phyloP scores from a whole-genome alignment of 768 basidiomycete genomes.

The Leccinum imitatum region DNA sequence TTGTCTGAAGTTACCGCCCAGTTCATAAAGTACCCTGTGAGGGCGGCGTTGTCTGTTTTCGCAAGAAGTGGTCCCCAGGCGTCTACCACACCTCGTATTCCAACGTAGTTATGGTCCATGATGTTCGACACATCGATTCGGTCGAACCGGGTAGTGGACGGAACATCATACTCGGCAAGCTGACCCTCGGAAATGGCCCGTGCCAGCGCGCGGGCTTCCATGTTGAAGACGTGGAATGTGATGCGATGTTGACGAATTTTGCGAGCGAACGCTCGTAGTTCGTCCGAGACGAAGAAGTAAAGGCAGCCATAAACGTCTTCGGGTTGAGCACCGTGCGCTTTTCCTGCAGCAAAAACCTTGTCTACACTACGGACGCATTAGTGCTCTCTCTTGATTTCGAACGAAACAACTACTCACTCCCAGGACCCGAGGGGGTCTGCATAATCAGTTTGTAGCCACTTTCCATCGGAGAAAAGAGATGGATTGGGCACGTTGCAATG shows the following conservation, averaged over 20 bases:
- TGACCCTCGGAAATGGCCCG: conserved; percentile 31
- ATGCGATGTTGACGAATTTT: conserved; percentile 36
- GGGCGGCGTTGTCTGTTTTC: conserved; percentile 28
- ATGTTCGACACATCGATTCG: conserved; percentile 52
- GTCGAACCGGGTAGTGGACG: conserved; percentile 36
- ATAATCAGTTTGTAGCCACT: conserved; percentile 42
- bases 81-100: conserved; percentile 33
- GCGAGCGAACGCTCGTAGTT: conserved; percentile 39
- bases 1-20: conserved; percentile 30
- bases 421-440: conserved; percentile 50
- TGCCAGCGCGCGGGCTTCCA: conserved; percentile 43
- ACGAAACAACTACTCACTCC: conserved; percentile 37
- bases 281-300: conserved; percentile 44
- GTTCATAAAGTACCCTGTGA: conserved; percentile 50
- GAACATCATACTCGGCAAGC: conserved; percentile 19
- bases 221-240: conserved; percentile 33
- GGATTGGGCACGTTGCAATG: conserved; percentile 44
- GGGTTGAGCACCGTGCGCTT: conserved; percentile 35
- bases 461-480: conserved; percentile 47
- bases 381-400: not conserved
- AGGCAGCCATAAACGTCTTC: conserved; percentile 53
- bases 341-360: conserved; percentile 40
- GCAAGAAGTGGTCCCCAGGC: conserved; percentile 41
- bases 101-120: conserved; percentile 42
- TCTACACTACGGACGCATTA: conserved; percentile 34